Base-by-base conservation (phyloP, 768 basidiomycete species). In the Omphalotus guepiniiformis region DNA sequence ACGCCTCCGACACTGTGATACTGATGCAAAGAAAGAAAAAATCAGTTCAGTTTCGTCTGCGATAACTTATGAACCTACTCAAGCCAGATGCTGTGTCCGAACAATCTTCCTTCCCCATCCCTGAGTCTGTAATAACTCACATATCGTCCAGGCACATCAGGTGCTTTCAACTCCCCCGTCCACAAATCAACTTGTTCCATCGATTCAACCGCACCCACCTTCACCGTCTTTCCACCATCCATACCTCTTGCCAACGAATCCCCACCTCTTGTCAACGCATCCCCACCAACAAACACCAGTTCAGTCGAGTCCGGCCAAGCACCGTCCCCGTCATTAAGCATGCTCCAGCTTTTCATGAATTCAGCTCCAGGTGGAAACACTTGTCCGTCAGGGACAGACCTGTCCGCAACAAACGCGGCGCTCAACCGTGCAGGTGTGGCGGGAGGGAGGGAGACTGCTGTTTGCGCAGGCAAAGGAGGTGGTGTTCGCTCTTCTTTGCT, bases 311-410 rank as follows among this genome's bases (percentile, higher is more conserved):
- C 71, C 1, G 86, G 86, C 89, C 88, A 93, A 16, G 80, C 73
- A 4, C 61, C 46, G 12, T 55, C 58, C 13, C 88, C 83, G 54
- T 75, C 75, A 56, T 93, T 93, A 25, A 71, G 52, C 71, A 92
- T 74, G 47, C 73, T 71, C 90, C 90, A 93, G 18, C 80, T 80
- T 65, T 92, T 93, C 47, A 90, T 77, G 56, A 93, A 93, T 60
- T 88, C 87, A 0, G 87, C 88, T 27, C 90, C 90, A 6, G 88
- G 82, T 25, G 88, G 87, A 59, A 92, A 85, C 19, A 71, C 64
- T 55, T 89, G 86, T 1, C 88, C 89, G 54, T 86, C 83, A 3
- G 77, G 70, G 41, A 88, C 82, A 27, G 86, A 90, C 32, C 82
- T 71, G 58, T 91, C 85, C 28, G 71, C 71, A 5, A 90, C 50